A percentile compares a stretch with the other conserved stretches of the same genome.
phyloP scores from a whole-genome alignment of 768 basidiomycete genomes.

The Rhodotorula kratochvilovae region DNA sequence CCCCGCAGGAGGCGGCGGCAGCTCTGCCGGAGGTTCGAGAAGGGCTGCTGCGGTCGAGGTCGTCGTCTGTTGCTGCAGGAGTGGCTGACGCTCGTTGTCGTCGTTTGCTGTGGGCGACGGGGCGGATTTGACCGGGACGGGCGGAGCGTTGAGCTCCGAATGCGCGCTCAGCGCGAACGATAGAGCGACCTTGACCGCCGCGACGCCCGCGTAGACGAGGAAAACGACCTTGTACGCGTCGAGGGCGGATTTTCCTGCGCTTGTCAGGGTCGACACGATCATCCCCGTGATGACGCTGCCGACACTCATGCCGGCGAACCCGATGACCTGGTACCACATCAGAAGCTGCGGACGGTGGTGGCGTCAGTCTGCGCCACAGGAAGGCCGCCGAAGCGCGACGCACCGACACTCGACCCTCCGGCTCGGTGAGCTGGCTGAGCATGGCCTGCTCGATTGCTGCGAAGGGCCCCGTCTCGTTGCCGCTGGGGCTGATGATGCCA shows the following conservation, averaged over 20 bases:
- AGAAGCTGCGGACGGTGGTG: not conserved
- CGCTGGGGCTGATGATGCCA: conserved; percentile 27
- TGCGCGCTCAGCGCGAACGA: conserved; percentile 16
- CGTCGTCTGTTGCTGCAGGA: conserved; percentile 3
- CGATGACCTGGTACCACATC: conserved; percentile 30
- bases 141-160: conserved; percentile 25
- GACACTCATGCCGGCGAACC: conserved; percentile 19
- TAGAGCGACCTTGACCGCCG: conserved; percentile 7
- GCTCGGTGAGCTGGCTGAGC: conserved; percentile 16
- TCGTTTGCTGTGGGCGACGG: accelerated
- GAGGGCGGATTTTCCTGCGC: not conserved
- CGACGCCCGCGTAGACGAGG: conserved; percentile 11
- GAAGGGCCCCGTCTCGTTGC: conserved; percentile 34
- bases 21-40: not conserved
- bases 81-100: conserved; percentile 23
- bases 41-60: not conserved
- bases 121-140: not conserved
- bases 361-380: too few relatives aligned
- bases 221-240: conserved; percentile 20
- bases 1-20: not conserved
- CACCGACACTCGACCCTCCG: conserved; percentile 21
- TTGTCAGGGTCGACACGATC: conserved; percentile 3
- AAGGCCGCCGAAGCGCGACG: not conserved
- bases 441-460: conserved; percentile 26
- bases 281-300: conserved; percentile 15